Base-by-base conservation (phyloP, 192 early-diverging fungal species). In the Chytriomyces sp. region DNA sequence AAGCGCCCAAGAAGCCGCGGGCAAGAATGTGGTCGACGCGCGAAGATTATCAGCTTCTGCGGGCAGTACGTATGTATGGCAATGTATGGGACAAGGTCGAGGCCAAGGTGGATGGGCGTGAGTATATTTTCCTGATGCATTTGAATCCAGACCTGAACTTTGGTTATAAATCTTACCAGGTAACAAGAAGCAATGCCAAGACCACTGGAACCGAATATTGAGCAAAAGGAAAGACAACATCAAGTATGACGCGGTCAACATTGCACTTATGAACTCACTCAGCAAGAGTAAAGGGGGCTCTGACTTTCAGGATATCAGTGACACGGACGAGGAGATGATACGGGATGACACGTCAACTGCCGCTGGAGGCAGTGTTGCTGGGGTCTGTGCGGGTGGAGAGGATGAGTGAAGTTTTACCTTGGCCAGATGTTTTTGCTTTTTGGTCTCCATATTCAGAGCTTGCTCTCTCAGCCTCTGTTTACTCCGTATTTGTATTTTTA, bases 191-290 rank as follows among this genome's bases (percentile, higher is more conserved):
- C 77, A 79, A 57, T 72, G 68, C 32, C 76, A 79, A 52, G 77
- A 79, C 32, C 77, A 79, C 49, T 79, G 77, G 77, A 65, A 65
- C 55, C 72, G 77, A 19, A 67, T 79, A 2, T 57, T 79, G 4
- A 58, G 67, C 10, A 79, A 73, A 54, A 67, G 64, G 33, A 59
- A 56, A 8, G 59, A 55, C 28, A 74, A 75, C 36, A 44, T 57
- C 38, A 39, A 56, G 26, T 52, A 75, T 39, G 53, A 57, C 53
- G 64, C 68, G 3, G 44, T 69, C 25, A 71, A 71, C 31, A 64
- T 78, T 39, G 59, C 72, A n/a, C 32, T 73, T 4, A 36, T 64
- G 30, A 73, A 73, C 53, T 63, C 72, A 8, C 28, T 62, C 17
- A 37, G 28, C 28, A 62, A 52, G 59, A 37, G 25, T 28, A 49